Evolutionary conservation across 2,329 filamentous ascomycete species (phyloP).

Genomic region (Metarhizium sp.): DNA sequence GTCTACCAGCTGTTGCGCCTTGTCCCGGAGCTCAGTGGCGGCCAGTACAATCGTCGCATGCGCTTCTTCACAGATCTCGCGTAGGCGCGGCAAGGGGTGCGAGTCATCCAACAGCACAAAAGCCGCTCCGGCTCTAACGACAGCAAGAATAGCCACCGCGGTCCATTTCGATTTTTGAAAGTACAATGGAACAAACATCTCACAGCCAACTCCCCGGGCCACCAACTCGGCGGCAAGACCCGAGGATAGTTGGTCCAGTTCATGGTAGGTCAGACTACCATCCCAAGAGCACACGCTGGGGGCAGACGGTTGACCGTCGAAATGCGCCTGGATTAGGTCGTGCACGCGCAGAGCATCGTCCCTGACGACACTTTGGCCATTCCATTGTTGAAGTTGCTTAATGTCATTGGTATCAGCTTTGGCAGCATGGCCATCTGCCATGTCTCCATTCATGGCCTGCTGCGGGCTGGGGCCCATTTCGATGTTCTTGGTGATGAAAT

Average conservation of each 20-base stretch:
- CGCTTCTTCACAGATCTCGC: background rate
- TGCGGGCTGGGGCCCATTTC: no score
- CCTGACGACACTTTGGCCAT: no score
- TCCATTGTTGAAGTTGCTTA: no score
- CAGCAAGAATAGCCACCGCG: slow-evolving; percentile 5
- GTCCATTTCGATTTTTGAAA: slow-evolving; percentile 12
- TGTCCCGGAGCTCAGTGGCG: no score
- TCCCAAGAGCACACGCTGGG: background rate
- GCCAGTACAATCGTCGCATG: background rate
- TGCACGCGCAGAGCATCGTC: no score
- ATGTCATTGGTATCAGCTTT: no score
- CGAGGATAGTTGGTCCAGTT: background rate
- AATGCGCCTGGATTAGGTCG: background rate
- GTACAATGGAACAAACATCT: background rate
- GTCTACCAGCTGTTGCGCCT: no score
- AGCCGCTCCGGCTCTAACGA: slow-evolving; percentile 6
- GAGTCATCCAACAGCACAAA: slow-evolving; percentile 10
- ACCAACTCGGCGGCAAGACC: background rate
- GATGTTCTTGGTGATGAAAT: no score
- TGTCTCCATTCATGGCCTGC: no score
- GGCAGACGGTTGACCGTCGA: background rate
- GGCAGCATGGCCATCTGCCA: no score
- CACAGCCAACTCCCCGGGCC: background rate
- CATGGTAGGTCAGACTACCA: background rate
- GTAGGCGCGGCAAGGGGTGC: slow-evolving; percentile 2